phyloP scores from a whole-genome alignment of 768 basidiomycete species.

The Lactarius psammicola region DNA sequence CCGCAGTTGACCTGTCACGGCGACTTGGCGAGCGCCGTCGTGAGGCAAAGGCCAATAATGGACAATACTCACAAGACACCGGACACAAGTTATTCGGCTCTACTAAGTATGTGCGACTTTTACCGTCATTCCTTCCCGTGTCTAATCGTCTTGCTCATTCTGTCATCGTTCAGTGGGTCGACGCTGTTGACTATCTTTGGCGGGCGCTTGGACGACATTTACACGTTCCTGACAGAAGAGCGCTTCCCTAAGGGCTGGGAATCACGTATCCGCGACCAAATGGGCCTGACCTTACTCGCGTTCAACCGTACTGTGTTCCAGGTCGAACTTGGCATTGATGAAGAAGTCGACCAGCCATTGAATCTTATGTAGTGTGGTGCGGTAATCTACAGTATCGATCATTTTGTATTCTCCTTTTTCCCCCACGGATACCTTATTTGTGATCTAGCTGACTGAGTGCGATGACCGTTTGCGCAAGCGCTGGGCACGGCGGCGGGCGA shows the following conservation, averaged over 20 bases:
- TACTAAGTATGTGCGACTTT: slow-evolving; percentile 51
- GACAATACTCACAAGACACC: slow-evolving; percentile 50
- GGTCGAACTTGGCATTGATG: slow-evolving; percentile 36
- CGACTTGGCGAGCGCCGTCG: slow-evolving; percentile 60
- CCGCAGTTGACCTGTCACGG: slow-evolving; percentile 54
- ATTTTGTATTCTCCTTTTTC: too few species aligned
- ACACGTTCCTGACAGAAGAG: slow-evolving; percentile 59
- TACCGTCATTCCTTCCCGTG: background rate
- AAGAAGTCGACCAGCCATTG: slow-evolving; percentile 29
- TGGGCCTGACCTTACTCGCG: slow-evolving; percentile 56
- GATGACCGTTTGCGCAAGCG: slow-evolving; percentile 9
- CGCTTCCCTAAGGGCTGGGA: slow-evolving; percentile 73
- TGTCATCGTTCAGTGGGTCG: slow-evolving; percentile 45
- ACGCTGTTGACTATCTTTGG: slow-evolving; percentile 67
- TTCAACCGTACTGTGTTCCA: slow-evolving; percentile 46
- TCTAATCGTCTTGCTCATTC: background rate
- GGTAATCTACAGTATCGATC: background rate
- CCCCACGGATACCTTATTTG: background rate
- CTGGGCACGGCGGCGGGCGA: slow-evolving; percentile 7
- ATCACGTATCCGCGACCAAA: slow-evolving; percentile 48
- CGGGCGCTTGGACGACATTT: slow-evolving; percentile 56
- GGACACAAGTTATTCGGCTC: slow-evolving; percentile 63
- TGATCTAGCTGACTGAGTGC: background rate
- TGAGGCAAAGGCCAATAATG: slow-evolving; percentile 53
- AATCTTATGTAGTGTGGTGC: slow-evolving; percentile 5